Evolutionary conservation across 805 yeast genomes (phyloP), one percentile per base, ranked within the genome.

Genomic region (Kuraishia ogatae): DNA sequence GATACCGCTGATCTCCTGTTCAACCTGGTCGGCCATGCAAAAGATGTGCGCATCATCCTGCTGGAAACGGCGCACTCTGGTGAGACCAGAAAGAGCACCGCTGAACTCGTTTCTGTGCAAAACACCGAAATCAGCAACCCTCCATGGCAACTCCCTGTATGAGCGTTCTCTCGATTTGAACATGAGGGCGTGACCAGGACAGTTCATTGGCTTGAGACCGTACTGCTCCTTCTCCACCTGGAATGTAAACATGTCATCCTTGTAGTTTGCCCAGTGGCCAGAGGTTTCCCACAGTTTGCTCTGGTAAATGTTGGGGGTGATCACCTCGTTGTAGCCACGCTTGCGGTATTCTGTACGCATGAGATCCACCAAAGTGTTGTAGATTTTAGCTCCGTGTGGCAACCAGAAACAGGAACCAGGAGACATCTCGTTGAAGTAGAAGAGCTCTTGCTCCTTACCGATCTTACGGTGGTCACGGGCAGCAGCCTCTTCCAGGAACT

Each of bases 321-420:
- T 93, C 61, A 94, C 99, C 77, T 94, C 99, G 60, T 94, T 97
- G 72, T 88, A 94, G 47, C 97, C 98, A 73, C 99, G 87, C 74
- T 82, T 84, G 68, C 87, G 84, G 75, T 94, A 94, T 76, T 94
- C 96, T 54, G 72, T 68, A 75, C 93, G 83, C 74, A 94, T 69
- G 72, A 90, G 73, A 35, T 88, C 91, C 63, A 84, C 83, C 71
- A 94, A 78, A 57, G 89, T 82, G 73, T 89, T 89, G 81, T 94
- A 94, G 68, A 94, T 94, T 76, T 98, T 87, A 52, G 99, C 85
- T 74, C 99, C 99, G 67, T 93, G 99, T 53, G 99, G 99, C 65
- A 94, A 81, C 98, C 98, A 94, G 83, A 94, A 94, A 58, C 96
- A 92, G 48, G 96, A 84, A 61, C 99, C 99, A 55, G 99, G 99